Percentiles rank a stretch among this genome's conserved stretches.
phyloP scores from a whole-genome alignment of 192 early-diverging fungal genomes.

The Dissophora globulifera region DNA sequence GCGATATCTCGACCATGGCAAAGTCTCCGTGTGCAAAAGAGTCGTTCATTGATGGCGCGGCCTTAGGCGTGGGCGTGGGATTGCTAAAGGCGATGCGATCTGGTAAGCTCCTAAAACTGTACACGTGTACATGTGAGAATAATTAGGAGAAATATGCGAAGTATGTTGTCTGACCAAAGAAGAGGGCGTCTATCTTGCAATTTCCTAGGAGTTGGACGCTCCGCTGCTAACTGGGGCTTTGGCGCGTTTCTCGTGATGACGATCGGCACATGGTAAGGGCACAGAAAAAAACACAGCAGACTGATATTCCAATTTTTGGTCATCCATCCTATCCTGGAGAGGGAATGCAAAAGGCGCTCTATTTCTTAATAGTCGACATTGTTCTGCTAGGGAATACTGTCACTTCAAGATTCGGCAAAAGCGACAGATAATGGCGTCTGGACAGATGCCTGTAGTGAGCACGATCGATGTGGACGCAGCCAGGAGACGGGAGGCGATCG shows the following conservation, averaged over 20 bases:
- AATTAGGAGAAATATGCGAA: too few relatives aligned
- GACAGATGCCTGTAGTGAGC: slow-evolving; percentile 47
- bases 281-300: not conserved
- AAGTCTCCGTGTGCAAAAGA: slow-evolving; percentile 50
- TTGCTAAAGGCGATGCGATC: slow-evolving; percentile 34
- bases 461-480: slow-evolving; percentile 42
- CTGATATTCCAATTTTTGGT: not conserved
- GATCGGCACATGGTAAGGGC: slow-evolving; percentile 37
- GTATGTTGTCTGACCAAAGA: too few relatives aligned
- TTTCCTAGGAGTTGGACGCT: slow-evolving; percentile 4
- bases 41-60: slow-evolving; percentile 46
- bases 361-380: too few relatives aligned
- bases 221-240: slow-evolving; percentile 46
- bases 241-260: slow-evolving; percentile 45
- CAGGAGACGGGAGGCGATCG: slow-evolving; percentile 39
- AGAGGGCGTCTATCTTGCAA: not conserved
- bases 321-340: too few relatives aligned
- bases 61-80: slow-evolving; percentile 37
- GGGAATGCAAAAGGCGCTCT: too few relatives aligned
- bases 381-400: slow-evolving; percentile 54
- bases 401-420: slow-evolving; percentile 46
- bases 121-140: too few relatives aligned
- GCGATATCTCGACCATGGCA: slow-evolving; percentile 41
- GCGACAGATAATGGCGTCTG: slow-evolving; percentile 44
- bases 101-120: slow-evolving; percentile 24